Percentiles rank a stretch among this genome's conserved stretches.
Conservation (phyloP, 257 asterid genomes). For the Salvia rosmarinus region DNA sequence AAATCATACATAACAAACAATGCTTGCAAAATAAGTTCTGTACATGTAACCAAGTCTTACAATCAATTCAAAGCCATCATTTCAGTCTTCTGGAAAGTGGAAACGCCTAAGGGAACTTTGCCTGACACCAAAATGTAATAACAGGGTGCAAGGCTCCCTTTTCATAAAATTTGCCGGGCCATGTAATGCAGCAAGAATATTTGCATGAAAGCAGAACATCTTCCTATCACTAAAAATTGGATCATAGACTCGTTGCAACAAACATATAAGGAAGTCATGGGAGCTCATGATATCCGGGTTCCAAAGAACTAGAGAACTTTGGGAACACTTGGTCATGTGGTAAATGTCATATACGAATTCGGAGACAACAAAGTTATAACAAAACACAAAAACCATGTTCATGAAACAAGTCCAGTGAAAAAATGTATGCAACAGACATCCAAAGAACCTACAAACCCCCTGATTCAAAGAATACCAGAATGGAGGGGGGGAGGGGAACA, state of each 20-base stretch:
- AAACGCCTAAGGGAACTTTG: conserved; percentile 59
- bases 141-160: conserved; percentile 51
- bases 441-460: neutral
- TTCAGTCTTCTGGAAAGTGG: conserved; percentile 74
- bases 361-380: neutral
- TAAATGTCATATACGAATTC: neutral
- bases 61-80: conserved; percentile 77
- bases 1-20: conserved; percentile 25
- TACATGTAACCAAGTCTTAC: conserved; percentile 69
- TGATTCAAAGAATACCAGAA: conserved; percentile 3
- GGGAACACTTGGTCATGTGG: neutral
- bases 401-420: conserved; percentile 5
- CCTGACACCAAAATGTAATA: conserved; percentile 61
- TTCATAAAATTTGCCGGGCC: conserved; percentile 44
- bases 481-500: neutral
- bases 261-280: conserved; percentile 22
- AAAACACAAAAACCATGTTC: neutral
- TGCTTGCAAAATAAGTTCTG: conserved; percentile 37
- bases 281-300: conserved; percentile 24
- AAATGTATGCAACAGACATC: neutral
- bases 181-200: conserved; percentile 46
- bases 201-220: conserved; percentile 32
- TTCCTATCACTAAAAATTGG: conserved; percentile 32
- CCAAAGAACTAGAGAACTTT: neutral
- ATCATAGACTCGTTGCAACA: conserved; percentile 30